Evolutionary conservation across 192 early-diverging fungal species (phyloP), one percentile per base, ranked within the genome.

Genomic region (Thamnidium elegans): DNA sequence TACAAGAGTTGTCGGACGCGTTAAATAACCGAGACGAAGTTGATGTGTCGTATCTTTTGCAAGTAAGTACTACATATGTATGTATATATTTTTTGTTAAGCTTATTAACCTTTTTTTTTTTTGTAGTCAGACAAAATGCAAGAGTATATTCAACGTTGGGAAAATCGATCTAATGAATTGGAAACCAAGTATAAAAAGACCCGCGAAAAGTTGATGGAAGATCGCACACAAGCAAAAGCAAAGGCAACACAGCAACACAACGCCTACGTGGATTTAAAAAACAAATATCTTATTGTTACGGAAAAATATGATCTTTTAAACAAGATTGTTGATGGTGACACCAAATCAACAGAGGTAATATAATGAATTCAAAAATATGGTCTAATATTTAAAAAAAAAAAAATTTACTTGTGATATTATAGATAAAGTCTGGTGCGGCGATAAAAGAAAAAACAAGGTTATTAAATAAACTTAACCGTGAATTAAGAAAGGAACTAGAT

Each of bases 401-500:
- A n/a, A n/a, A n/a, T n/a, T n/a, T n/a, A 26, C 26, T 26, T 26
- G 6, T 48, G 4, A 13, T 48, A n/a, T 47, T 48, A 48, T 48
- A 48, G 6, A 17, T 19, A 48, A 26, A 26, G 3, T 26, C 26
- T 3, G 26, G 3, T 26, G 26, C 26, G 1, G 17, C 11, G 39
- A 11, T 23, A 46, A 50, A 55, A 9, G 23, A 65, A 39, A 45
- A 46, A 11, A 47, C 48, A 61, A 58, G 36, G 30, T 11, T 58
- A 19, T 23, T 67, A 6, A 50, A 11, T 23, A 64, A 58, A 45
- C 58, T 70, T 15, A 70, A 70, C 58, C 62, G 65, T 19, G 66
- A 74, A 60, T 46, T 74, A 39, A 47, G 66, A 47, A 63, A 65
- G 20, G 67, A 74, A 50, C 30, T 74, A 26, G 72, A 74, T 15